A percentile compares a stretch with the other conserved stretches of the same genome.
These are phyloP conservation scores for Boletus sp. DNA, from an alignment of 768 basidiomycete species.

Conservation along the genomic window DNA sequence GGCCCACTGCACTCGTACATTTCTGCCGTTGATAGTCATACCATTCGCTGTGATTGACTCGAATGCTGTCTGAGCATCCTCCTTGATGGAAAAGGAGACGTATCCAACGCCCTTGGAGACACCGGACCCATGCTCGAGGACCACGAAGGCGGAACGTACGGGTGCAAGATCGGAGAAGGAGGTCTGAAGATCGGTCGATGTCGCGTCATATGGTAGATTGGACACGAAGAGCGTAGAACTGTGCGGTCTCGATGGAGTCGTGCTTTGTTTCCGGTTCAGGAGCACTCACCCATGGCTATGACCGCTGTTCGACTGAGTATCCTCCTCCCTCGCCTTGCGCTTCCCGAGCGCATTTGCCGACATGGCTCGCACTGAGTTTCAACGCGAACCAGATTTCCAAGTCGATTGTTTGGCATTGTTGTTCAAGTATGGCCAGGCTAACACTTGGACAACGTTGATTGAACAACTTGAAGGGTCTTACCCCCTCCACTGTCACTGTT, in stretches of 20 bases:
- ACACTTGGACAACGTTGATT: background rate
- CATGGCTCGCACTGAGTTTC: background rate
- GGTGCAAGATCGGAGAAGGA: conserved; percentile 96
- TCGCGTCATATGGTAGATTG: conserved; percentile 86
- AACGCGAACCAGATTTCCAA: background rate
- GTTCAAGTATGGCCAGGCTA: too few species aligned
- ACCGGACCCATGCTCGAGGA: conserved; percentile 69
- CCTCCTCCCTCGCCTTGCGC: conserved; percentile 26
- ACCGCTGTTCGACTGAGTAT: background rate
- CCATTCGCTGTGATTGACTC: conserved; percentile 62
- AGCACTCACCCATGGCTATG: conserved; percentile 23
- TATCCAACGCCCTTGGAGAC: conserved; percentile 95
- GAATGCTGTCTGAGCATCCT: conserved; percentile 80
- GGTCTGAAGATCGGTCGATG: conserved; percentile 86
- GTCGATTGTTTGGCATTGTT: conserved; percentile 11
- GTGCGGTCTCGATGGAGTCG: background rate
- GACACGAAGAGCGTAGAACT: conserved; percentile 92
- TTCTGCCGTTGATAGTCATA: conserved; percentile 63
- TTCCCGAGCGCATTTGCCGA: conserved; percentile 23
- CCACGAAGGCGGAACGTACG: conserved; percentile 90
- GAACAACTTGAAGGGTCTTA: background rate
- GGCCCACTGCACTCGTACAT: conserved; percentile 76
- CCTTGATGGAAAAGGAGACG: conserved; percentile 83
- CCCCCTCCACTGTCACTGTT: too few species aligned
- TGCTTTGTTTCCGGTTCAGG: background rate